Conservation (phyloP, 2,329 filamentous ascomycete genomes). For the Aureobasidium melanogenum region DNA sequence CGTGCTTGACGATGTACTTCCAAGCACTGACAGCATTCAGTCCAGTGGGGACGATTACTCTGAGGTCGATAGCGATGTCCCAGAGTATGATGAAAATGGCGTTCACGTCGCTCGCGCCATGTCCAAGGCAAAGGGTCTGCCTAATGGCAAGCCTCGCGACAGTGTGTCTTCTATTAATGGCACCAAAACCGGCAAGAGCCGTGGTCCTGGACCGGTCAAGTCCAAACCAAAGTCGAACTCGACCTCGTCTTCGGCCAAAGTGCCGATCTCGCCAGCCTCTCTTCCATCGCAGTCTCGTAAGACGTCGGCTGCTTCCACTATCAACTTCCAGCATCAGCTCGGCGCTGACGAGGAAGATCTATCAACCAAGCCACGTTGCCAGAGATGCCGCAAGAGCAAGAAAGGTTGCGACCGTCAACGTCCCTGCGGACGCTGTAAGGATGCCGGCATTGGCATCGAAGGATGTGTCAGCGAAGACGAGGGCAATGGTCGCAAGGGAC, state of each 20-base stretch:
- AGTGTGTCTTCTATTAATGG: slow-evolving; percentile 22
- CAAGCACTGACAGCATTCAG: slow-evolving; percentile 49
- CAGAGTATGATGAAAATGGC: slow-evolving; percentile 19
- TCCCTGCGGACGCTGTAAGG: slow-evolving; percentile 88
- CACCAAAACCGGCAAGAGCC: slow-evolving; percentile 31
- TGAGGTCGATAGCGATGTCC: slow-evolving; percentile 45
- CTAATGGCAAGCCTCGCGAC: slow-evolving; percentile 26
- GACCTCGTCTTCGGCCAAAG: slow-evolving; percentile 29
- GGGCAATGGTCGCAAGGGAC: slow-evolving; percentile 90
- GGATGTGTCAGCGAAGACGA: slow-evolving; percentile 97
- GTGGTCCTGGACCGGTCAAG: slow-evolving; percentile 33
- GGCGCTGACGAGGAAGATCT: slow-evolving; percentile 76
- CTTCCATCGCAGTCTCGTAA: slow-evolving; percentile 64
- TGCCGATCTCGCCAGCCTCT: slow-evolving; percentile 49
- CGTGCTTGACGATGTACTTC: slow-evolving; percentile 40
- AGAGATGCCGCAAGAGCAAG: slow-evolving; percentile 98
- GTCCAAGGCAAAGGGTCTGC: slow-evolving; percentile 35
- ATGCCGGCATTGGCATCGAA: slow-evolving; percentile 86
- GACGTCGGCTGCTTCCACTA: slow-evolving; percentile 58
- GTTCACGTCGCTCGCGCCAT: slow-evolving; percentile 24
- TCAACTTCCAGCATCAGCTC: slow-evolving; percentile 41
- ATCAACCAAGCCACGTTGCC: slow-evolving; percentile 92
- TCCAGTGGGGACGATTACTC: slow-evolving; percentile 55
- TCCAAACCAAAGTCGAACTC: slow-evolving; percentile 46
- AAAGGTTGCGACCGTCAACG: slow-evolving; percentile 97